Evolutionary conservation across 2,329 filamentous ascomycete genomes (phyloP), one percentile per base, ranked within the genome.

Genomic region (Fusarium concolor): DNA sequence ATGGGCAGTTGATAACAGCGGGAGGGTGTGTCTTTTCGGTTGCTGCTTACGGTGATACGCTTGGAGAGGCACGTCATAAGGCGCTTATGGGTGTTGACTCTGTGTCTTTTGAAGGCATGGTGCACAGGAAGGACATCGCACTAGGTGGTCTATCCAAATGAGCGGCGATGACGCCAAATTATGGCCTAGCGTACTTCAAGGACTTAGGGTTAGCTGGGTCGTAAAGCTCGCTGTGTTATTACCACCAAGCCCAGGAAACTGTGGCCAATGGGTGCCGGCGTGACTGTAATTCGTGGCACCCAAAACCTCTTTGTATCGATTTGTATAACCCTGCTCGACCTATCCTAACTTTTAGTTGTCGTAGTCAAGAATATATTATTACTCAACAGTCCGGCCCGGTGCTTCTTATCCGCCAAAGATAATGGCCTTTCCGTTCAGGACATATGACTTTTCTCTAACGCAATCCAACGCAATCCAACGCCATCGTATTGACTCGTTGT

Each of bases 11-110:
- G 9, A 84, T 87, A 71, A 94, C 92, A 1, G 85, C 89, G 1
- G 94, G 94, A 44, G 94, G 94, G 1, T 87, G 94, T 46, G 94
- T 97, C 28, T 96, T 97, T 75, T 93, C 93, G 3, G 88, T 92
- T 4, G 94, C 91, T 15, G 91, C 93, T 2, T 90, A 88, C 2
- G 83, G 84, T 3, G 76, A 77, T 28, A 90, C 87, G 10, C 85
- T 97, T 1, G 88, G 92, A 74, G 88, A 92, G 43, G 94, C 94
- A 0, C 91, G 97, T 0, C 85, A 87, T 67, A 90, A 89, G 76
- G 93, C 93, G 10, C 97, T 97, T 76, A 83, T 87, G 68, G 89
- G 96, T 33, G 85, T 72, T 2, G 56, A 88, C 59, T 85, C 87
- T 42, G 92, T 96, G 73, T 83, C 89, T 57, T 96, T 96, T 70